Base-by-base conservation (phyloP, 345 rosid genomes). In the Eucalyptus sp. region DNA sequence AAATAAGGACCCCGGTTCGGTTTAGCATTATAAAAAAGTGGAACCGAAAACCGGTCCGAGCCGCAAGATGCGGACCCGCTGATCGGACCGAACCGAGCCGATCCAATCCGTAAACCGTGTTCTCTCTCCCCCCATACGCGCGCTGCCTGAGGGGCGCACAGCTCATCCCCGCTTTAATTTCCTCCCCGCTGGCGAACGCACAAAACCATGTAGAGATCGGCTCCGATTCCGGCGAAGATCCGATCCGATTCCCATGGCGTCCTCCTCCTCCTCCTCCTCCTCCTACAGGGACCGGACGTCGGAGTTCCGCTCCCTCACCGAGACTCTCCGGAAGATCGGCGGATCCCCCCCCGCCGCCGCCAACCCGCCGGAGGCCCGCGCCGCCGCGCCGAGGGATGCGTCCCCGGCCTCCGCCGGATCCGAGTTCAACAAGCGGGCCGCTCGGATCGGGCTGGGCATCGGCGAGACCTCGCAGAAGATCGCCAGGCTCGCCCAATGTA, bases 391-490 rank as follows among this genome's bases (percentile, higher is more conserved):
- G 12, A 92, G 90, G 66, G 88, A 92, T 46, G 90, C 93, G 62
- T 89, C 90, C 16, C 51, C 90, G 52, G 92, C 88, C 52, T 93
- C 96, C 71, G 93, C 92, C 79, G 91, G 96, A 96, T 96, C 99
- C 80, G 96, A 97, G 86, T 97, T 96, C 94, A 95, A 97, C 90
- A 94, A 92, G 85, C 96, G 93, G 89, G 97, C 99, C 90, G 95
- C 98, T 10, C 90, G 90, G 68, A 96, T 94, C 90, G 96, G 95
- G 13, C 87, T 92, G 52, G 95, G 95, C 56, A 93, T 95, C 90
- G 90, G 95, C 33, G 99, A 97, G 91, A 93, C 97, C 88, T 95
- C 96, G 64, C 94, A 92, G 87, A 97, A 97, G 92, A 96, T 96
- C 58, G 88, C 92, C 10, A 92, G 98, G 88, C 97, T 97, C 25